A percentile compares a stretch with the other conserved stretches of the same genome.
Conservation (phyloP, 495 filamentous ascomycete species). For the Aspergillus ellipticus region DNA sequence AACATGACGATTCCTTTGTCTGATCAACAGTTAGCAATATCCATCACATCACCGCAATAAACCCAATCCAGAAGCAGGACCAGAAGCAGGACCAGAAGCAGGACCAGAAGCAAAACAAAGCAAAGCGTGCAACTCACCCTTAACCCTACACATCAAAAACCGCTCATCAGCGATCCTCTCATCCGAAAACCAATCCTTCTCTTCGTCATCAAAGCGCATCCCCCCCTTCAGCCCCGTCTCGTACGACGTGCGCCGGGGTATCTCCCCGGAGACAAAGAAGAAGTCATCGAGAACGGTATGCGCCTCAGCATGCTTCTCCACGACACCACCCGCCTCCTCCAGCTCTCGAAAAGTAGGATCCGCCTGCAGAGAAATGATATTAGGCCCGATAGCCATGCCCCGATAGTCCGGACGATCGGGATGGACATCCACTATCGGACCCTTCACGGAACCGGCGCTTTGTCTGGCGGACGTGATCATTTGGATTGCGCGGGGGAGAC, state of each 20-base stretch:
- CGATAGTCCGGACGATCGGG: constrained; percentile 53
- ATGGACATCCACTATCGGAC: constrained; percentile 51
- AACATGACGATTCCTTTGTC: constrained; percentile 58
- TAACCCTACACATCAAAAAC: constrained; percentile 56
- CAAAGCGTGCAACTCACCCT: constrained; percentile 32
- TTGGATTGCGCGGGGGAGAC: constrained; percentile 42
- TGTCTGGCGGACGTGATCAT: constrained; percentile 48
- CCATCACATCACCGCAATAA: neutral
- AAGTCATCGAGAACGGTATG: constrained; percentile 53
- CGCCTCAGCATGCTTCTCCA: constrained; percentile 40
- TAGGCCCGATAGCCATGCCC: constrained; percentile 42
- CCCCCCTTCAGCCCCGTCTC: constrained; percentile 50
- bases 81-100: no score
- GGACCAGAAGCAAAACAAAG: no score
- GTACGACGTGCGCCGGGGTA: constrained; percentile 52
- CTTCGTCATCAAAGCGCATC: constrained; percentile 42
- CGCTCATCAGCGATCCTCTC: constrained; percentile 56
- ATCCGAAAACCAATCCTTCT: constrained; percentile 51
- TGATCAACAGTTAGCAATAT: no score
- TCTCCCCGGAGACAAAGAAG: constrained; percentile 57
- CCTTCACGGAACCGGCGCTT: constrained; percentile 20
- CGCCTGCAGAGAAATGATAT: constrained; percentile 51
- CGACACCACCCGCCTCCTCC: constrained; percentile 38
- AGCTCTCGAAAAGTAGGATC: constrained; percentile 57
- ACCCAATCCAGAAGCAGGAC: neutral